A percentile compares a stretch with the other conserved stretches of the same genome.
Evolutionary conservation across 768 basidiomycete genomes (phyloP).

Genomic region (Austroboletus festivus): DNA sequence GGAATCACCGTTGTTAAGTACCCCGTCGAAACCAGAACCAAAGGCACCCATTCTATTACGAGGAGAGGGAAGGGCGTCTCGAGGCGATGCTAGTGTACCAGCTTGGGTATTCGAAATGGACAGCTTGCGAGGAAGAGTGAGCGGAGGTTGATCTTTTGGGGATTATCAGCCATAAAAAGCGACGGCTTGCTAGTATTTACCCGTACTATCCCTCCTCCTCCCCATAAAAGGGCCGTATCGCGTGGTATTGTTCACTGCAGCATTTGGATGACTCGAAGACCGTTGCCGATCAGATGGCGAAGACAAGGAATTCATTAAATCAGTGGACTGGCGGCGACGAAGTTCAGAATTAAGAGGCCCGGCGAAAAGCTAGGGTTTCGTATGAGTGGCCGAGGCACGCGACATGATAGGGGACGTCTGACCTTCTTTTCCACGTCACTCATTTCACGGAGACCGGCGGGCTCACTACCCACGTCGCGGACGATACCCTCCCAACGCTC

Average conservation of each 20-base stretch:
- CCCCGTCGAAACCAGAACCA: conserved; percentile 68
- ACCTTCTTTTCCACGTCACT: conserved; percentile 88
- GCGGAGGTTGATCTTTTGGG: conserved; percentile 54
- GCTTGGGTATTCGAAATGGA: conserved; percentile 63
- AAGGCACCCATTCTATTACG: conserved; percentile 57
- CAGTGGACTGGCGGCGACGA: conserved; percentile 79
- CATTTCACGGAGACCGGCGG: conserved; percentile 75
- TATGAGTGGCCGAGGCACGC: conserved; percentile 24
- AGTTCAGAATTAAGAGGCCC: conserved; percentile 81
- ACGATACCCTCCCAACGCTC: conserved; percentile 90
- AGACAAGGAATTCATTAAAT: conserved; percentile 60
- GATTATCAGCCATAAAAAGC: conserved; percentile 6
- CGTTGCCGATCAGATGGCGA: conserved; percentile 61
- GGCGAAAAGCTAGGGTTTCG: conserved; percentile 63
- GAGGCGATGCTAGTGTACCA: conserved; percentile 48
- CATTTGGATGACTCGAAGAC: conserved; percentile 46
- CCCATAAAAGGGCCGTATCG: conserved; percentile 57
- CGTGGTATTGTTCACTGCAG: conserved; percentile 51
- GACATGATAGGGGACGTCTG: conserved; percentile 7
- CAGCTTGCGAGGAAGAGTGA: conserved; percentile 58
- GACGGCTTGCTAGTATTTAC: conserved; percentile 32
- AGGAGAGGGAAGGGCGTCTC: conserved; percentile 63
- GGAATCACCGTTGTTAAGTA: conserved; percentile 61
- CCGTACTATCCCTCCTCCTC: conserved; percentile 69
- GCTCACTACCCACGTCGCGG: conserved; percentile 69